Evolutionary conservation across 1,284 basidiomycete species (phyloP).

Genomic region (Pseudozyma sp.): DNA sequence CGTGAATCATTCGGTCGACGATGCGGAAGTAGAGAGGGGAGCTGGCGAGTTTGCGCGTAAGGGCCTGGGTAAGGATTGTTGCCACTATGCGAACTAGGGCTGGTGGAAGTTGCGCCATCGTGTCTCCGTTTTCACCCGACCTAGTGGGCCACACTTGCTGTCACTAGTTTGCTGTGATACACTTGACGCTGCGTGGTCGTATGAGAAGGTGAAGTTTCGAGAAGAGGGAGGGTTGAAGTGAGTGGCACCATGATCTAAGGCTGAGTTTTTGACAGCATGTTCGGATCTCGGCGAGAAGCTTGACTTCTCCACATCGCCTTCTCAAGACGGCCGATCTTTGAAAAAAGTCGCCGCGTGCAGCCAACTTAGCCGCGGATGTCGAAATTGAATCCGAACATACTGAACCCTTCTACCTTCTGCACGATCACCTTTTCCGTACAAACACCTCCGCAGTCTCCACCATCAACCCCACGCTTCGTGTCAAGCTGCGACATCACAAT

Average conservation of each 20-base stretch:
- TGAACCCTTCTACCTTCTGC: slow-evolving; percentile 17
- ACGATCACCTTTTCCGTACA: not conserved
- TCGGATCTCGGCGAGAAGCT: slow-evolving; percentile 19
- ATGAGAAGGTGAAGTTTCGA: not conserved
- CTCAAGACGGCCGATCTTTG: slow-evolving; percentile 6
- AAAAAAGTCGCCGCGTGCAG: not conserved
- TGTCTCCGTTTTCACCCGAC: not conserved
- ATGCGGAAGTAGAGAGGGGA: slow-evolving; percentile 58
- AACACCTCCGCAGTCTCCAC: not conserved
- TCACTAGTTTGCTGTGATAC: not conserved
- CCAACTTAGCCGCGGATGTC: slow-evolving; percentile 8
- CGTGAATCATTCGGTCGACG: slow-evolving; percentile 60
- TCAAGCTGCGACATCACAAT: slow-evolving; percentile 31
- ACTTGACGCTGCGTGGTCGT: not conserved
- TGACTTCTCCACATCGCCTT: slow-evolving; percentile 17
- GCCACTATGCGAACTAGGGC: slow-evolving; percentile 56
- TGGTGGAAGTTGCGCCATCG: slow-evolving; percentile 56
- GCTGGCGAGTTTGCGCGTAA: slow-evolving; percentile 51
- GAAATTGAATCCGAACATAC: not conserved
- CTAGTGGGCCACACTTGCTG: too few relatives aligned
- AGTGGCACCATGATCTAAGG: slow-evolving; percentile 2
- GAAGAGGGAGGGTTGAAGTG: not conserved
- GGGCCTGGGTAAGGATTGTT: slow-evolving; percentile 48
- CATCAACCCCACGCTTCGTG: not conserved
- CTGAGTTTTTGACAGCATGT: slow-evolving; percentile 20